phyloP scores from a whole-genome alignment of 192 early-diverging fungal species.

The Podochytrium sp. region DNA sequence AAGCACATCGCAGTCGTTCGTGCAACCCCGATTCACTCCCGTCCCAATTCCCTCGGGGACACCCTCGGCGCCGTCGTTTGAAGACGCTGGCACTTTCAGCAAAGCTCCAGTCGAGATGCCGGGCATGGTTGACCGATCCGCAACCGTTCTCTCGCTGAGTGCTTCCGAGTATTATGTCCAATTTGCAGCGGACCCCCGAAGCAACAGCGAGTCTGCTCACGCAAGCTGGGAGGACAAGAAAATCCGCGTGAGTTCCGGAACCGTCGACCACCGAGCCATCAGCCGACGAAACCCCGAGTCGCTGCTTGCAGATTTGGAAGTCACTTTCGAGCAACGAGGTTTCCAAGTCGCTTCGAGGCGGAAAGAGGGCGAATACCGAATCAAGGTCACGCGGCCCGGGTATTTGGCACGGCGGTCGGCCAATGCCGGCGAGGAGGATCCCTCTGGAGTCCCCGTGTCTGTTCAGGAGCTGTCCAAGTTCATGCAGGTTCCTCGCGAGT shows the following conservation, averaged over 20 bases:
- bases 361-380: conserved; percentile 11
- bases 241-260: conserved; percentile 24
- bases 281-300: conserved; percentile 20
- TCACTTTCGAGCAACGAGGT: conserved; percentile 19
- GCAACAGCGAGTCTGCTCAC: neutral
- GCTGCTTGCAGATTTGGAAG: conserved; percentile 22
- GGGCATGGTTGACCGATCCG: neutral
- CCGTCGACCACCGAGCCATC: conserved; percentile 27
- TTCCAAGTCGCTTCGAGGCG: neutral
- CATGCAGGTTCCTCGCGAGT: conserved; percentile 1
- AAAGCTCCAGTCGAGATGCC: too few species aligned
- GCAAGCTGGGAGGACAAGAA: neutral
- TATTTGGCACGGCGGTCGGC: conserved; percentile 1
- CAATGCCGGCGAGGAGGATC: neutral
- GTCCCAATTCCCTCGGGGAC: neutral
- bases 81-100: neutral
- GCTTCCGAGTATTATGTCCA: conserved; percentile 28
- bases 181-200: neutral
- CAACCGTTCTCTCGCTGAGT: conserved; percentile 20
- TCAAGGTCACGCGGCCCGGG: conserved; percentile 17
- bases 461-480: conserved; percentile 9
- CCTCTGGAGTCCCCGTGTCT: conserved; percentile 4
- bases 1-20: neutral
- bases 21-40: too few species aligned
- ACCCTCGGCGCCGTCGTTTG: neutral